Conservation (phyloP, 306 rosid species). For the Vigna reflexopilosa region DNA sequence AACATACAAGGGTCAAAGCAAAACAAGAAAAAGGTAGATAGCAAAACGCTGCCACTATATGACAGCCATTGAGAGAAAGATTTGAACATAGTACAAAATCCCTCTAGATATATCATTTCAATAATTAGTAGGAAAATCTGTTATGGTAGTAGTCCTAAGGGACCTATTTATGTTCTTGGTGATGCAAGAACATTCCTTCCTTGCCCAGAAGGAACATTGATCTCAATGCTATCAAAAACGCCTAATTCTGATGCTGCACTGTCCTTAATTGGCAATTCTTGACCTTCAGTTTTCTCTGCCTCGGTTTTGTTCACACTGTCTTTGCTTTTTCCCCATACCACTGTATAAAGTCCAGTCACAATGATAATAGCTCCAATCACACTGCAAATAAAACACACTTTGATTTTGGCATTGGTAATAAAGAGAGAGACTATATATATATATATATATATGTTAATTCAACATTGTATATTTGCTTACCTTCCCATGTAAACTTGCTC, state of each 20-base stretch:
- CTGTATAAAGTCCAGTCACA: slow-evolving; percentile 84
- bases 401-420: not conserved
- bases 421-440: not conserved
- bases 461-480: slow-evolving; percentile 43
- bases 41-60: slow-evolving; percentile 37
- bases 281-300: slow-evolving; percentile 46
- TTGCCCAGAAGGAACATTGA: slow-evolving; percentile 43
- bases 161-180: slow-evolving; percentile 34
- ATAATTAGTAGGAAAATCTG: slow-evolving; percentile 42
- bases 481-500: slow-evolving; percentile 88
- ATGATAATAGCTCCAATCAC: slow-evolving; percentile 85
- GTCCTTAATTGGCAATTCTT: slow-evolving; percentile 70
- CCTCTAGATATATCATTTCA: slow-evolving; percentile 39
- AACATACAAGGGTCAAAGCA: not conserved
- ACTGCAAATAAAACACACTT: slow-evolving; percentile 46
- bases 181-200: slow-evolving; percentile 24
- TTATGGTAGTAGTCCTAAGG: slow-evolving; percentile 9
- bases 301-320: slow-evolving; percentile 48
- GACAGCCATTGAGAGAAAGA: slow-evolving; percentile 36
- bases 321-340: slow-evolving; percentile 97
- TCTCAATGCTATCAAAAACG: slow-evolving; percentile 48
- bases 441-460: not conserved
- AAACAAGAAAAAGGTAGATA: slow-evolving; percentile 23
- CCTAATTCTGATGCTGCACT: slow-evolving; percentile 41
- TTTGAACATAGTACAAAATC: slow-evolving; percentile 43